Base-by-base conservation (phyloP, 345 rosid genomes). In the Clarkia xantiana region DNA sequence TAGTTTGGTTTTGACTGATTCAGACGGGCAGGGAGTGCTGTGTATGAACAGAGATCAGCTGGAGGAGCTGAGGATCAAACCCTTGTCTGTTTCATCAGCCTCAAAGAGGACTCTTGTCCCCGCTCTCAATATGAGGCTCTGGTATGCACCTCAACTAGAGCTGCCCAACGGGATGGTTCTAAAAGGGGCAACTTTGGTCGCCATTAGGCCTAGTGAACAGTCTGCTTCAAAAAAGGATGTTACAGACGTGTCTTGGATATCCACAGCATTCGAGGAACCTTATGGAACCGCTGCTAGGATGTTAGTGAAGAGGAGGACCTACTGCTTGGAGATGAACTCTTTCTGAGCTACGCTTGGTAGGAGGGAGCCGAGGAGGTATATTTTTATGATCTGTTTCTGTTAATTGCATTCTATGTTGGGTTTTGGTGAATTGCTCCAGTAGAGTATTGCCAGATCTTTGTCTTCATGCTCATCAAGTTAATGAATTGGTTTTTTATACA, bases 301-400 rank as follows among this genome's bases (percentile, higher is more conserved):
- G 95, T 69, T 93, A 4, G 79, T 80, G 10, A 93, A 84, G 72
- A 72, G 99, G 62, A 80, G 78, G 72, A 93, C 94, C 22, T 87
- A 93, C 64, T 93, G 94, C 61, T 64, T 93, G 66, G 99, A 93
- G 75, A 93, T 93, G 99, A 93, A 93, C 78, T 87, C 96, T 18
- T 87, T 93, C 59, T 93, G 74, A 84, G 52, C 36, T 29, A 2
- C 8, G 8, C 36, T 29, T 29, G 40, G 38, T 53, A 51, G 44
- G 29, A 64, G 73, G 75, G 47, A 47, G 52, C 16, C 14, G 53
- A 39, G 16, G 53, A 49, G 53, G 53, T 49, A 49, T n/a, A 15
- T 2, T 14, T 14, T 11, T 44, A 8, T 44, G 13, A 3, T 48
- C 34, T 48, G 52, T 39, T 0, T 7, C 15, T 3, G 11, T 48